phyloP scores from a whole-genome alignment of 495 filamentous ascomycete genomes.

The Collariella sp. region DNA sequence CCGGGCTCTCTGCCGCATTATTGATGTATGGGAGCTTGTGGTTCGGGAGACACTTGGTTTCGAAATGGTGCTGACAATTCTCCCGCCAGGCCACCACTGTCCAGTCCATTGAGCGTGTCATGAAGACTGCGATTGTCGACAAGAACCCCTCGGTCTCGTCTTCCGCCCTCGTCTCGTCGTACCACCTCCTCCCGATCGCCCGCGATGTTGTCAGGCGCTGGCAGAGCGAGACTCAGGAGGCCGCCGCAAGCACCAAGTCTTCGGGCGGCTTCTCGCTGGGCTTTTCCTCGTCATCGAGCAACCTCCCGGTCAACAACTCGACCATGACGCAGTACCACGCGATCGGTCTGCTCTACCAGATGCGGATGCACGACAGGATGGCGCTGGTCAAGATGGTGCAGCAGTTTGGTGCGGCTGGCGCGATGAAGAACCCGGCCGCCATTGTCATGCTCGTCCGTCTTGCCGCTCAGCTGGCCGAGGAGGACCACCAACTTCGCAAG shows the following conservation, averaged over 20 bases:
- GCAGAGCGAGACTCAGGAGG: conserved; percentile 98
- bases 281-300: conserved; percentile 66
- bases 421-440: conserved; percentile 89
- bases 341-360: conserved; percentile 94
- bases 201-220: conserved; percentile 92
- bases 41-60: not conserved
- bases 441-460: conserved; percentile 85
- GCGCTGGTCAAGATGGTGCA: conserved; percentile 99
- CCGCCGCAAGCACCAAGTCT: conserved; percentile 79
- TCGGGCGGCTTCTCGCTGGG: conserved; percentile 82
- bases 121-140: conserved; percentile 99
- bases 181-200: conserved; percentile 94
- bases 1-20: conserved; percentile 89
- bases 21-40: conserved; percentile 59
- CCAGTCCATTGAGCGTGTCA: conserved; percentile 93
- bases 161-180: conserved; percentile 92
- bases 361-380: conserved; percentile 97
- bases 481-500: conserved; percentile 78
- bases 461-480: conserved; percentile 90
- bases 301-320: conserved; percentile 65
- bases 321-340: conserved; percentile 99
- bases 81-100: conserved; percentile 76
- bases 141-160: conserved; percentile 98
- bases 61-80: conserved; percentile 10
- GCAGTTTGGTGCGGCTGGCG: conserved; percentile 85